Base-by-base conservation (phyloP, 805 yeast genomes). In the Debaryomyces castellii region DNA sequence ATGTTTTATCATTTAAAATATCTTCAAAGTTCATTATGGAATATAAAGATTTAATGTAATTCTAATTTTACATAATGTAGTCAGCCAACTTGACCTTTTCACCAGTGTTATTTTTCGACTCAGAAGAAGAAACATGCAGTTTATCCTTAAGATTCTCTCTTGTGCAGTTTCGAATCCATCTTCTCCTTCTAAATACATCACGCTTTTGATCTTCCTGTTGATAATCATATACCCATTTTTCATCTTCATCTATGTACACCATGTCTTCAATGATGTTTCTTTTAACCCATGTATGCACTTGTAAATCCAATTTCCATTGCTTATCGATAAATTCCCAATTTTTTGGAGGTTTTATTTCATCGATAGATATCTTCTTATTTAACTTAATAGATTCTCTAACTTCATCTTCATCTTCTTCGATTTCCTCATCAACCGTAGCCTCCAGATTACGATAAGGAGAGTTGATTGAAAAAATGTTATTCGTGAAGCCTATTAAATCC, bases 191-290 rank as follows among this genome's bases (percentile, higher is more conserved):
- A 56, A 60, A 66, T 5, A 64, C 44, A 50, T 83, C 71, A 51
- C 80, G 47, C 45, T 39, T 44, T 18, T 63, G 60, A 33, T 62
- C 67, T 16, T 57, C 58, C 41, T 63, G 55, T 44, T 55, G 60
- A 32, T 63, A 58, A 61, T 89, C 96, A 60, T 89, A 89, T 16
- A 87, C 92, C 96, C 96, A 89, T 62, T 89, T 89, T 34, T 85
- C 87, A 45, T 82, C 90, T 23, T 78, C 69, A 64, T 89, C 95
- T 17, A 87, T 71, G 17, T 71, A 74, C 12, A 85, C 81, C 38
- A 80, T 63, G 46, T 78, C 84, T 23, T 55, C 47, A 11, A 85
- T 64, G 41, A 77, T 66, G 43, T 79, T 75, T 2, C 64, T 58
- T 38, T 64, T 63, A 6, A 83, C 87, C 96, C 96, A 89, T 2